Percentiles rank a stretch among this genome's conserved stretches.
These are phyloP conservation scores for Mentha longifolia DNA, from an alignment of 257 asterid genomes.

Conservation along the genomic window DNA sequence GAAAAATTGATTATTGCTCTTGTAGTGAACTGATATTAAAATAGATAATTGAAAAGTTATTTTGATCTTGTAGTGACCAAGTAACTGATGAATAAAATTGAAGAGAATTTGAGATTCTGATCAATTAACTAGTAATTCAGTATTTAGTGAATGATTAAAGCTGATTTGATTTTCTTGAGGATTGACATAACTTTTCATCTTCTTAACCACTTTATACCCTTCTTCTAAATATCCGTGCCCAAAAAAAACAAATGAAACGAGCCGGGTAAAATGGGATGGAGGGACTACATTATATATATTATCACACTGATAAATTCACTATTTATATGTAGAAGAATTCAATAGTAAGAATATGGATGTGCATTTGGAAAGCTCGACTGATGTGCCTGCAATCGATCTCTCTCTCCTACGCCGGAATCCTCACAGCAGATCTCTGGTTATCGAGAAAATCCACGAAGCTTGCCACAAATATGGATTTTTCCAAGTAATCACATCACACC, in stretches of 20 bases:
- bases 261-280: no score
- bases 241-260: no score
- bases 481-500: constrained; percentile 24
- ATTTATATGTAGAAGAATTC: background rate
- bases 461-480: constrained; percentile 41
- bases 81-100: no score
- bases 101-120: background rate
- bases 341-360: background rate
- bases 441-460: constrained; percentile 39
- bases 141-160: background rate
- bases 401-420: constrained; percentile 34
- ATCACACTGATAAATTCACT: background rate
- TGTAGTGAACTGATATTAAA: no score
- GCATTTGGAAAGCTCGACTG: constrained; percentile 6
- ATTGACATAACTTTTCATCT: background rate
- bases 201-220: no score
- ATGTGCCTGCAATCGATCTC: constrained; percentile 28
- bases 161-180: background rate
- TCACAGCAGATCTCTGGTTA: background rate
- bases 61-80: no score
- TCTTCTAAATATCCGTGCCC: no score
- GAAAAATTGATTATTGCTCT: no score
- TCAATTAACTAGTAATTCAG: background rate
- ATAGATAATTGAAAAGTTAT: no score
- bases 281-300: background rate